Evolutionary conservation across 805 yeast genomes (phyloP).

Genomic region (Candida piceae): DNA sequence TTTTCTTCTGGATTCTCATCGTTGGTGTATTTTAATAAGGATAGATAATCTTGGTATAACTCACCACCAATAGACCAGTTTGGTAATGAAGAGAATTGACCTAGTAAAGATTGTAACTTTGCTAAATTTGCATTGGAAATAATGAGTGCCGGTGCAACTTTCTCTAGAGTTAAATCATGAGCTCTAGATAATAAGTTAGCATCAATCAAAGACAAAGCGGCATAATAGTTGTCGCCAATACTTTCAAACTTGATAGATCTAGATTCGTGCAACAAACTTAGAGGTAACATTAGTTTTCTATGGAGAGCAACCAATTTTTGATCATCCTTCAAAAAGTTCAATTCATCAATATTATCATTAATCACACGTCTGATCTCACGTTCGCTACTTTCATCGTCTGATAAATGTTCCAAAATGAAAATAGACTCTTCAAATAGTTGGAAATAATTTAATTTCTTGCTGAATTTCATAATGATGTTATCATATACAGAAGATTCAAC

Average conservation of each 20-base stretch:
- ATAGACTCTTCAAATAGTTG: constrained; percentile 55
- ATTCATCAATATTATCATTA: constrained; percentile 28
- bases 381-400: constrained; percentile 41
- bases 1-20: constrained; percentile 8
- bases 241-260: constrained; percentile 53
- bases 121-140: constrained; percentile 36
- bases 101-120: constrained; percentile 33
- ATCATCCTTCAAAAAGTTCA: constrained; percentile 25
- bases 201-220: constrained; percentile 53
- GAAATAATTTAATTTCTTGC: constrained; percentile 44
- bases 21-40: constrained; percentile 17
- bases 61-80: constrained; percentile 57
- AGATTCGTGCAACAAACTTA: constrained; percentile 45
- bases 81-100: constrained; percentile 39
- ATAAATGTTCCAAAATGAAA: constrained; percentile 56
- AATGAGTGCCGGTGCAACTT: constrained; percentile 72
- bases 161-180: constrained; percentile 46
- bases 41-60: constrained; percentile 48
- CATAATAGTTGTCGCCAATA: constrained; percentile 48
- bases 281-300: constrained; percentile 43
- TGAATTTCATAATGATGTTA: constrained; percentile 30
- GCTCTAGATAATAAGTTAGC: constrained; percentile 64
- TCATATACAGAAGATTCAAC: too few relatives aligned
- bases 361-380: constrained; percentile 35
- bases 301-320: constrained; percentile 34